phyloP scores from a whole-genome alignment of 176 grass and related monocot species.

The Oryza meridionalis region DNA sequence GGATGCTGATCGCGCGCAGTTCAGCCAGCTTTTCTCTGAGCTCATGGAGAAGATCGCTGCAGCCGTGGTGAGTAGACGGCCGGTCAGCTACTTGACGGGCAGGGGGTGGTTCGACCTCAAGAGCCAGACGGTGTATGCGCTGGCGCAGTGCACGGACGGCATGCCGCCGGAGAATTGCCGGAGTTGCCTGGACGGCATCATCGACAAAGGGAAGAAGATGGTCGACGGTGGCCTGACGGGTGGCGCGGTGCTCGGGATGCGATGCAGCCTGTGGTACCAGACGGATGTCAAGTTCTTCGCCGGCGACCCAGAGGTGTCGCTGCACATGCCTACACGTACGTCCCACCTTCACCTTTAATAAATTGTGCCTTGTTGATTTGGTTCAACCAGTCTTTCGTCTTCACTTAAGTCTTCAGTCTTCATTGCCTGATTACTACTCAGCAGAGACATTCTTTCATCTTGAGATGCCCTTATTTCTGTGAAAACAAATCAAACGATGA shows the following conservation, averaged over 20 bases:
- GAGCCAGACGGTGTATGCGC: slow-evolving; percentile 35
- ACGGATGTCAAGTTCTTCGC: slow-evolving; percentile 25
- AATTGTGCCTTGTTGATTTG: background rate
- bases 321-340: slow-evolving; percentile 48
- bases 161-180: slow-evolving; percentile 13
- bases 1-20: background rate
- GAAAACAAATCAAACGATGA: background rate
- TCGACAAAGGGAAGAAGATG: background rate
- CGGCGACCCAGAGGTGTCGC: background rate
- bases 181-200: background rate
- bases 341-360: slow-evolving; percentile 13
- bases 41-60: slow-evolving; percentile 30
- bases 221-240: slow-evolving; percentile 15
- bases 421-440: background rate
- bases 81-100: slow-evolving; percentile 33
- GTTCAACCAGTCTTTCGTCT: background rate
- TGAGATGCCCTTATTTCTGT: background rate
- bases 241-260: slow-evolving; percentile 15
- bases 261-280: slow-evolving; percentile 52
- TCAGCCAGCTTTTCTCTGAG: background rate
- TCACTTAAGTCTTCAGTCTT: background rate
- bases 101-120: slow-evolving; percentile 29
- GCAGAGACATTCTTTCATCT: background rate
- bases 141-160: slow-evolving; percentile 49
- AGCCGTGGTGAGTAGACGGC: background rate